phyloP scores from a whole-genome alignment of 176 grass and related monocot species.

The Panicum miliaceum region DNA sequence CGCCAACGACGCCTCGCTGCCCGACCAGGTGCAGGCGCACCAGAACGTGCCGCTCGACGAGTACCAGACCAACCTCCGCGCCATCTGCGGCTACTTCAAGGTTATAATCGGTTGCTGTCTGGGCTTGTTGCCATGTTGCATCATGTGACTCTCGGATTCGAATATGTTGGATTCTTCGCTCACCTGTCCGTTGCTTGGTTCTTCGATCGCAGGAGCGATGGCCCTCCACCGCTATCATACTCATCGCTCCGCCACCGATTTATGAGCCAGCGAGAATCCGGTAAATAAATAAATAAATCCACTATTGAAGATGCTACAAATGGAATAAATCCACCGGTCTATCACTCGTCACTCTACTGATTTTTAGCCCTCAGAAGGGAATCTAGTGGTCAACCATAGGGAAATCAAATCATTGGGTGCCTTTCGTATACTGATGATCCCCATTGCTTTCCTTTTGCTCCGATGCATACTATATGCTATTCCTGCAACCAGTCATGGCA shows the following conservation, averaged over 20 bases:
- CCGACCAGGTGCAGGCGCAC: constrained; percentile 52
- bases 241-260: constrained; percentile 89
- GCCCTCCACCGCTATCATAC: constrained; percentile 59
- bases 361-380: background rate
- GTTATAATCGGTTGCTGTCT: constrained; percentile 27
- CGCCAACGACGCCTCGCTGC: constrained; percentile 81
- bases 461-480: background rate
- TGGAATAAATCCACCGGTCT: background rate
- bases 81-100: constrained; percentile 70
- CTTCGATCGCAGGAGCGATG: constrained; percentile 60
- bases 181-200: constrained; percentile 11
- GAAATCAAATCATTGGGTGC: background rate
- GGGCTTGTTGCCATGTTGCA: background rate
- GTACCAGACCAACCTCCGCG: constrained; percentile 78
- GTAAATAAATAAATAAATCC: constrained; percentile 38
- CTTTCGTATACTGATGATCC: background rate
- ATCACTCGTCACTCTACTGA: background rate
- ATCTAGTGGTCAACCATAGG: background rate
- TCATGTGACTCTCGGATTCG: background rate
- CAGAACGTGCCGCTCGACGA: constrained; percentile 81
- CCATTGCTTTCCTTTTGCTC: background rate
- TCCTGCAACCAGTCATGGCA: background rate
- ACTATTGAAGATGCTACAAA: background rate
- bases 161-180: background rate
- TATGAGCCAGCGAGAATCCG: constrained; percentile 70